Conservation (phyloP, 1,139 yeast genomes). For the Yamadazyma dushanensis region DNA sequence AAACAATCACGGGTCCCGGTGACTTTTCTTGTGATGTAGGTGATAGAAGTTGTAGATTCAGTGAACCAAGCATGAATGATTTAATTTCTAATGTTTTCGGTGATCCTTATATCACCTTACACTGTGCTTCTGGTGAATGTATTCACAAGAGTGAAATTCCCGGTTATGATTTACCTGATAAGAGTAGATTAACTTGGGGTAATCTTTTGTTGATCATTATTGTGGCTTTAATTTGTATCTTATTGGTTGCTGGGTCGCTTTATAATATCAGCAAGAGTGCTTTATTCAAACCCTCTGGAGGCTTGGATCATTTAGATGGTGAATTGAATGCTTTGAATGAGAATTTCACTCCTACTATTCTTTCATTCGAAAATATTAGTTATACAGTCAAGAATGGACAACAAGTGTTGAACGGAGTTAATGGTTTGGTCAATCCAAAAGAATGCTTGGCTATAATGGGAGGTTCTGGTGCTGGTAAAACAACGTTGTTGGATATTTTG, state of each 20-base stretch:
- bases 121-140: conserved; percentile 87
- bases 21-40: conserved; percentile 77
- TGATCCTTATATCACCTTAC: conserved; percentile 79
- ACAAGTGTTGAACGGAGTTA: conserved; percentile 57
- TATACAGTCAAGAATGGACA: conserved; percentile 58
- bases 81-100: conserved; percentile 89
- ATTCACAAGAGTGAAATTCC: conserved; percentile 90
- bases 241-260: conserved; percentile 41
- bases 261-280: conserved; percentile 65
- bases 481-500: conserved; percentile 84
- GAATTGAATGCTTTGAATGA: conserved; percentile 47
- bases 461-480: conserved; percentile 97
- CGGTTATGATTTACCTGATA: conserved; percentile 75
- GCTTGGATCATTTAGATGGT: conserved; percentile 28
- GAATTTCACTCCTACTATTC: conserved; percentile 70
- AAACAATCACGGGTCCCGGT: conserved; percentile 91
- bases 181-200: conserved; percentile 47
- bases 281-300: conserved; percentile 43
- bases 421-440: conserved; percentile 81
- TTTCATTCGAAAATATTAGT: conserved; percentile 71
- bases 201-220: conserved; percentile 52
- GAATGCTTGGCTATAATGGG: conserved; percentile 96
- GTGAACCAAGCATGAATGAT: conserved; percentile 96
- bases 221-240: conserved; percentile 43
- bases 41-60: conserved; percentile 65